Evolutionary conservation across 2,329 filamentous ascomycete genomes (phyloP).

Genomic region (Fusarium sambucinum): DNA sequence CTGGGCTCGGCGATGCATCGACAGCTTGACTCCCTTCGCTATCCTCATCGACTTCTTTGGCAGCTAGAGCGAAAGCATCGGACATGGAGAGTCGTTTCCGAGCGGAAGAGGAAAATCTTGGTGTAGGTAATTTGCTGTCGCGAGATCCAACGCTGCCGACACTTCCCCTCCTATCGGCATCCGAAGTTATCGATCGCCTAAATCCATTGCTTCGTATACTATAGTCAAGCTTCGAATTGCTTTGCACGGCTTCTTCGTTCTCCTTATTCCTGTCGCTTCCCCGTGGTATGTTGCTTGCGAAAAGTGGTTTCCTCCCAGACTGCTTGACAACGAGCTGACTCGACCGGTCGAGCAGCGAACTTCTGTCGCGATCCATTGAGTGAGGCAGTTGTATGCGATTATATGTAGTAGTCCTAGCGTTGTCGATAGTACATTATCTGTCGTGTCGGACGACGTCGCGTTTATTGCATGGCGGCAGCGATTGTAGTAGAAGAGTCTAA

Average conservation of each 20-base stretch:
- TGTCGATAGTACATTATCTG: slow-evolving; percentile 40
- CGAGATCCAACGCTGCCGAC: slow-evolving; percentile 45
- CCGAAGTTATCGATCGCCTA: slow-evolving; percentile 47
- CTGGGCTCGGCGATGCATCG: slow-evolving; percentile 65
- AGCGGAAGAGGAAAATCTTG: slow-evolving; percentile 48
- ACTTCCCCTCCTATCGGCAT: slow-evolving; percentile 41
- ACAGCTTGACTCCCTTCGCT: slow-evolving; percentile 45
- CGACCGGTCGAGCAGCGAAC: slow-evolving; percentile 40
- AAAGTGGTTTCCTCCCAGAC: slow-evolving; percentile 58
- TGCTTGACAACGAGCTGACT: slow-evolving; percentile 55
- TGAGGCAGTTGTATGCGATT: slow-evolving; percentile 8
- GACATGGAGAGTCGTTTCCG: slow-evolving; percentile 55
- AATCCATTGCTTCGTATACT: slow-evolving; percentile 30
- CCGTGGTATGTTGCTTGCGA: slow-evolving; percentile 46
- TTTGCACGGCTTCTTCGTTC: slow-evolving; percentile 33
- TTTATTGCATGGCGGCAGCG: slow-evolving; percentile 43
- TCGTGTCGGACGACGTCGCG: slow-evolving; percentile 23
- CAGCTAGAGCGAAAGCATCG: slow-evolving; percentile 57
- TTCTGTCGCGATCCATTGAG: slow-evolving; percentile 47
- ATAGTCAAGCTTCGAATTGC: slow-evolving; percentile 24
- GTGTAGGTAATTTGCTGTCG: slow-evolving; percentile 53
- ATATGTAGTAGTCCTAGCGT: slow-evolving; percentile 21
- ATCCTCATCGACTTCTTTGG: slow-evolving; percentile 48
- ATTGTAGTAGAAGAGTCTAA: slow-evolving; percentile 9
- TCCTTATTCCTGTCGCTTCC: slow-evolving; percentile 43